Percentiles rank a stretch among this genome's conserved stretches.
These are phyloP conservation scores for Capsella rubella DNA, from an alignment of 441 rosid genomes.

Conservation along the genomic window DNA sequence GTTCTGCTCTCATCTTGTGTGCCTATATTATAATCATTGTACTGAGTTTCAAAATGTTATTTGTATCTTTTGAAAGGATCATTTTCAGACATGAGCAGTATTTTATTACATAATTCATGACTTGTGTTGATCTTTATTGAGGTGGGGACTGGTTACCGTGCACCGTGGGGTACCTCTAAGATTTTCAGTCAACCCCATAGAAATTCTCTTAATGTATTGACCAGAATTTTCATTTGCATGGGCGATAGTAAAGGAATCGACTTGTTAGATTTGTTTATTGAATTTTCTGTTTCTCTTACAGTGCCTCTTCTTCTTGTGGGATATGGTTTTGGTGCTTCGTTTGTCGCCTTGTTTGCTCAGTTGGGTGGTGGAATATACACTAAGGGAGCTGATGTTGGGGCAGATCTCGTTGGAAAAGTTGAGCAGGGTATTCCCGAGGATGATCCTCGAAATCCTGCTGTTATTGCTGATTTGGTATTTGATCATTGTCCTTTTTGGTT, in stretches of 20 bases:
- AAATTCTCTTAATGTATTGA: conserved; percentile 1
- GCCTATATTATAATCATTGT: conserved; percentile 12
- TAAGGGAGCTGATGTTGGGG: conserved; percentile 99
- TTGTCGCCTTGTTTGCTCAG: conserved; percentile 99
- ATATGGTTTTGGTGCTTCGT: conserved; percentile 99
- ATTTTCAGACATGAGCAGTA: conserved; percentile 8
- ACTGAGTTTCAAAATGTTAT: background rate
- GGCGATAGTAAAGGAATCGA: conserved; percentile 5
- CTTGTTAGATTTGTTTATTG: conserved; percentile 30
- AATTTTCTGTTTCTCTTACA: conserved; percentile 46
- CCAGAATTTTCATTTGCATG: conserved; percentile 12
- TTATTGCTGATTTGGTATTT: conserved; percentile 96
- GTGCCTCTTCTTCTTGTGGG: conserved; percentile 99
- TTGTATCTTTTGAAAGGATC: conserved; percentile 9
- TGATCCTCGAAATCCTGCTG: conserved; percentile 99
- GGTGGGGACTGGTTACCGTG: background rate
- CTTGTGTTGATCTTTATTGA: conserved; percentile 8
- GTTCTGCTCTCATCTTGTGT: conserved; percentile 33
- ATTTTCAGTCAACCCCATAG: conserved; percentile 19
- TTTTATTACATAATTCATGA: conserved; percentile 6
- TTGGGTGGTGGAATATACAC: conserved; percentile 99
- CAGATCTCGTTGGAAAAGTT: conserved; percentile 99
- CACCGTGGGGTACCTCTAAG: background rate
- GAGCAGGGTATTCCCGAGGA: conserved; percentile 99
- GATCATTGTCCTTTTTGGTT: conserved; percentile 25